Conservation (phyloP, 2,329 filamentous ascomycete species). For the Leptographium radiaticola region DNA sequence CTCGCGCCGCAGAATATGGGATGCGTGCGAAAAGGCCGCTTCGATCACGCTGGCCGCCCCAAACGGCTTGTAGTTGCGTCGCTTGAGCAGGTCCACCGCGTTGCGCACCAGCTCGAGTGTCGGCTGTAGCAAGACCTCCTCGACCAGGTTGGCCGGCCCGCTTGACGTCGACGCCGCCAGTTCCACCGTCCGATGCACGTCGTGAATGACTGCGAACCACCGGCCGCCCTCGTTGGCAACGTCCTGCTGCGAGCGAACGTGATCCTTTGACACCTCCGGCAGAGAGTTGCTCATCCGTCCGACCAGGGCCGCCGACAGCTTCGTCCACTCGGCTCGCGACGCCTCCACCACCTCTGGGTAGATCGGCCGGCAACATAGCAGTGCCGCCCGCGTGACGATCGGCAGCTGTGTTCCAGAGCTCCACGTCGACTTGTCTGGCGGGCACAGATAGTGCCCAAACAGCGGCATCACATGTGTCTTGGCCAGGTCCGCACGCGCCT, state of each 20-base stretch:
- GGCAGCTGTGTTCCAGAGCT: slow-evolving; percentile 19
- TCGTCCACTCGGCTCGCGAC: slow-evolving; percentile 47
- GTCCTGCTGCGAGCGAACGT: slow-evolving; percentile 55
- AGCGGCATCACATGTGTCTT: slow-evolving; percentile 39
- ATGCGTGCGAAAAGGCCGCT: slow-evolving; percentile 25
- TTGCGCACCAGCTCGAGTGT: slow-evolving; percentile 18
- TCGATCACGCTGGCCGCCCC: slow-evolving; percentile 36
- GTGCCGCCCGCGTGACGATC: slow-evolving; percentile 34
- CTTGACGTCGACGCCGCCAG: slow-evolving; percentile 8
- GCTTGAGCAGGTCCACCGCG: slow-evolving; percentile 29
- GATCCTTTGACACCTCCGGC: slow-evolving; percentile 71
- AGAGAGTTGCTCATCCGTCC: slow-evolving; percentile 59
- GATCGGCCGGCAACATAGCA: slow-evolving; percentile 27
- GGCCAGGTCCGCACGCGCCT: slow-evolving; percentile 30
- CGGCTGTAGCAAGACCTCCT: slow-evolving; percentile 14
- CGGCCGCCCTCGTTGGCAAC: slow-evolving; percentile 54
- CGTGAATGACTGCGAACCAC: slow-evolving; percentile 48
- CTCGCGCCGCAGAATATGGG: slow-evolving; percentile 25
- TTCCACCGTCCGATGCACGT: slow-evolving; percentile 21
- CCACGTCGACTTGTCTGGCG: slow-evolving; percentile 25
- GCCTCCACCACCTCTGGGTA: slow-evolving; percentile 30
- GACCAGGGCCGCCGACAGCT: slow-evolving; percentile 47
- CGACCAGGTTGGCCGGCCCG: slow-evolving; percentile 7
- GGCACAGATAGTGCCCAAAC: slow-evolving; percentile 38
- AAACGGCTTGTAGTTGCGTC: slow-evolving; percentile 43